A percentile compares a stretch with the other conserved stretches of the same genome.
Evolutionary conservation across 2,329 filamentous ascomycete genomes (phyloP).

Genomic region (Tolypocladium endophyticum): DNA sequence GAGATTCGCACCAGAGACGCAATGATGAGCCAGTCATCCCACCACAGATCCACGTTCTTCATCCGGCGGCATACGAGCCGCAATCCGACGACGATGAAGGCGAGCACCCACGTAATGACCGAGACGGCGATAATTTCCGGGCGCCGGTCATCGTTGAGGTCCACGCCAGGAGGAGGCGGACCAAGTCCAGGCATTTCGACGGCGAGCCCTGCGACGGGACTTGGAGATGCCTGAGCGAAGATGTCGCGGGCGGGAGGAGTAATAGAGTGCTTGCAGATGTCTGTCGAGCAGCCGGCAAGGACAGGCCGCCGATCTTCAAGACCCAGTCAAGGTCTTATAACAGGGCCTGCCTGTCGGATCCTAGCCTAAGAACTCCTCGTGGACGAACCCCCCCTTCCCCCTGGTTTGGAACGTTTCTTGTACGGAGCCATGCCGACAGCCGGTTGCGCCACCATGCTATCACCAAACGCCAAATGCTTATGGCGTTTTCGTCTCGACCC

Average conservation of each 20-base stretch:
- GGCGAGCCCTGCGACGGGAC: neutral
- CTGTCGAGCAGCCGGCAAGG: neutral
- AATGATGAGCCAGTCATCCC: slow-evolving; percentile 15
- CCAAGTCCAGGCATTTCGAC: neutral
- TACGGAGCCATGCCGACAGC: neutral
- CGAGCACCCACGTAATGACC: slow-evolving; percentile 7
- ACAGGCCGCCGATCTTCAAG: neutral
- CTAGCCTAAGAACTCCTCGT: neutral
- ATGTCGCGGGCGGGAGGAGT: neutral
- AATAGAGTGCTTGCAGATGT: neutral
- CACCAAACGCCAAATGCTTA: neutral
- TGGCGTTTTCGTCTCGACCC: neutral
- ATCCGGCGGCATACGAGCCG: slow-evolving; percentile 10
- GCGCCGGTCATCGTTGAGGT: slow-evolving; percentile 10
- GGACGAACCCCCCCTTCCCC: too few relatives aligned
- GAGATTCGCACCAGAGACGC: slow-evolving; percentile 9
- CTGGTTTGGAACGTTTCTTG: neutral
- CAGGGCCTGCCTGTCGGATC: neutral
- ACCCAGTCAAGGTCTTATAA: neutral
- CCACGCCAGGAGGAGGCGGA: slow-evolving; percentile 8
- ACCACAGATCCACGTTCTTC: slow-evolving; percentile 9
- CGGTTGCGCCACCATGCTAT: neutral
- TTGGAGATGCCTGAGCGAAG: neutral
- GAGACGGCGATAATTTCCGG: slow-evolving; percentile 8
- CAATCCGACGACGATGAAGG: slow-evolving; percentile 6